Base-by-base conservation (phyloP, 352 stramenopile species). In the Phytophthora ohioensis region DNA sequence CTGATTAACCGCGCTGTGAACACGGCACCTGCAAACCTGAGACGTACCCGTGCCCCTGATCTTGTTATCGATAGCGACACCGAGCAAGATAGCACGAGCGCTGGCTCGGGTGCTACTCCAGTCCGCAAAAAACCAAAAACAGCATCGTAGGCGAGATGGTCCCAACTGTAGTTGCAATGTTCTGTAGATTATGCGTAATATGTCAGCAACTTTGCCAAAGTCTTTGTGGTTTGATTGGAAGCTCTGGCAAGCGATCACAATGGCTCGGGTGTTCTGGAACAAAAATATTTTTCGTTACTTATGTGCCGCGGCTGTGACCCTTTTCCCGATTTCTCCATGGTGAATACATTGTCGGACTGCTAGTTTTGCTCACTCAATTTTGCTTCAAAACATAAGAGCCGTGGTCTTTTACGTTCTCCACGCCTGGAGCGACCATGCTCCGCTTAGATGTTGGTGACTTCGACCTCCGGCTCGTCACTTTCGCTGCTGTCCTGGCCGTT, bases 1-100 rank as follows among this genome's bases (percentile, higher is more conserved):
- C 73, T 93, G 63, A 93, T 93, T 64, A 92, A 93, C 15, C 83
- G 85, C 12, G 85, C 85, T 15, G 84, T 93, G n/a, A 93, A 93
- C 41, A 72, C 76, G 15, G 65, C 52, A 48, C 72, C 73, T 47
- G 55, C 45, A 46, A 62, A 71, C 30, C 30, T 67, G 45, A 30
- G 57, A 3, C 31, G 63, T 47, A 52, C 39, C 7, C 68, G 56
- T 67, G 62, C 57, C 10, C 62, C 75, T 9, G 39, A 75, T n/a
- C 64, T 78, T 31, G 36, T 69, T 1, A 63, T 79, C 36, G 73
- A 83, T 57, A 80, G 72, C 51, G 76, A 74, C 55, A 69, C 51
- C 3, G 67, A 79, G 30, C 71, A 79, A 57, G 73, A 80, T 11
- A 38, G 15, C 47, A 56, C 45, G 39, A 71, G 35, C 30, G 47